Percentiles rank a stretch among this genome's conserved stretches.
Evolutionary conservation across 345 rosid genomes (phyloP).

Genomic region (Populus pruinosa): DNA sequence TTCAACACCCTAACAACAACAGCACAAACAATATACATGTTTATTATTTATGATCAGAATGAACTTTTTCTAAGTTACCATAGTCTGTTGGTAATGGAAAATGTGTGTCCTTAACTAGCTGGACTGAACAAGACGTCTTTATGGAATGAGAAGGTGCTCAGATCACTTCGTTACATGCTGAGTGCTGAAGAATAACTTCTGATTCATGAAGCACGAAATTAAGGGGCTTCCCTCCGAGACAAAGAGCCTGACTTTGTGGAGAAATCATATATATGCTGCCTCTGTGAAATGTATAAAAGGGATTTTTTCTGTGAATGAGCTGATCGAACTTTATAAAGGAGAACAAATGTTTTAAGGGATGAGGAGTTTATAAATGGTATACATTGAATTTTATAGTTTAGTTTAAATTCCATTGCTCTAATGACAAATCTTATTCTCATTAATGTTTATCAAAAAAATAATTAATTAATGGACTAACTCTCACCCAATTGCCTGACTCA

Average conservation of each 20-base stretch:
- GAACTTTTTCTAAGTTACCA: background rate
- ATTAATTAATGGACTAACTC: no score
- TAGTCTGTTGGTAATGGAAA: background rate
- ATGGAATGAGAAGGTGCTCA: background rate
- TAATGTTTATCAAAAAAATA: no score
- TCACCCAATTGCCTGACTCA: no score
- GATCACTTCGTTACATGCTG: background rate
- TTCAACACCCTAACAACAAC: background rate
- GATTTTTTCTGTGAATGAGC: no score
- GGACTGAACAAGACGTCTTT: background rate
- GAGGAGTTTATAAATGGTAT: no score
- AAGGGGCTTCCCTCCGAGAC: background rate
- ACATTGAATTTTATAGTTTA: no score
- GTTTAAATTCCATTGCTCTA: no score
- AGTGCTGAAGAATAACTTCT: background rate
- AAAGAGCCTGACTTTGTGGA: background rate
- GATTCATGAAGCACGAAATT: background rate
- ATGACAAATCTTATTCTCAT: no score
- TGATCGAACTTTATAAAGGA: no score
- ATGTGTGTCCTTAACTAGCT: background rate
- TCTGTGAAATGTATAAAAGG: no score
- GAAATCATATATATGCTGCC: background rate
- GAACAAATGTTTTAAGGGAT: no score
- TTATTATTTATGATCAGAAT: background rate
- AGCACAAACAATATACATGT: background rate